Evolutionary conservation across 345 rosid genomes (phyloP), one percentile per base, ranked within the genome.

Genomic region (Noccaea bulbosa): DNA sequence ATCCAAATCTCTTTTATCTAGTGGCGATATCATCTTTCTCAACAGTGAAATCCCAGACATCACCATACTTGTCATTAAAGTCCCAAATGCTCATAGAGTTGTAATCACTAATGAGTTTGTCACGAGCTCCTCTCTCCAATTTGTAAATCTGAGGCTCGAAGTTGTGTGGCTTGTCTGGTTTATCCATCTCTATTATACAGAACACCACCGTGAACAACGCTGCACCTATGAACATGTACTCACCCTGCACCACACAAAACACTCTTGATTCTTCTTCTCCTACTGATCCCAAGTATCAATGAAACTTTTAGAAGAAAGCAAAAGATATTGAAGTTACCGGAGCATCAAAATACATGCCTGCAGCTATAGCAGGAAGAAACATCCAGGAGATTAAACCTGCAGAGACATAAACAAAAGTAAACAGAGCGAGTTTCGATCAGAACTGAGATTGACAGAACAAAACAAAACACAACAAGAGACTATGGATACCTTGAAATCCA

Each of bases 1-100:
- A 71, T 65, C 47, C 1, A 53, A 27, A 52, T 34, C 9, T 20
- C 0, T 27, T 4, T 72, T 74, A 87, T 81, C 85, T 80, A 71
- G 87, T 85, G 49, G 75, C 79, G 27, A 85, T 83, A 69, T 91
- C 92, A 61, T 86, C 86, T 67, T 80, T 81, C 61, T 73, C 74
- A 3, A 91, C 43, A 0, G 97, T 87, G 81, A 91, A 93, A 74
- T 93, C 98, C 97, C 98, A 91, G 60, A 93, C 70, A 65, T 91
- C 91, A 48, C 94, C 97, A 67, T 89, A 91, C 76, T 93, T 91
- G 78, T 88, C 94, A 70, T 91, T 93, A 63, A 91, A 91, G 54
- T 91, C 97, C 97, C 98, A 91, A 10, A 86, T 91, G 73, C 79
- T 84, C 97, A 93, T 93, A 17, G 86, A 67, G 34, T 93, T 93